These are phyloP conservation scores for Pochonia chlamydosporia DNA, from an alignment of 2,329 filamentous ascomycete genomes.

Conservation along the genomic window DNA sequence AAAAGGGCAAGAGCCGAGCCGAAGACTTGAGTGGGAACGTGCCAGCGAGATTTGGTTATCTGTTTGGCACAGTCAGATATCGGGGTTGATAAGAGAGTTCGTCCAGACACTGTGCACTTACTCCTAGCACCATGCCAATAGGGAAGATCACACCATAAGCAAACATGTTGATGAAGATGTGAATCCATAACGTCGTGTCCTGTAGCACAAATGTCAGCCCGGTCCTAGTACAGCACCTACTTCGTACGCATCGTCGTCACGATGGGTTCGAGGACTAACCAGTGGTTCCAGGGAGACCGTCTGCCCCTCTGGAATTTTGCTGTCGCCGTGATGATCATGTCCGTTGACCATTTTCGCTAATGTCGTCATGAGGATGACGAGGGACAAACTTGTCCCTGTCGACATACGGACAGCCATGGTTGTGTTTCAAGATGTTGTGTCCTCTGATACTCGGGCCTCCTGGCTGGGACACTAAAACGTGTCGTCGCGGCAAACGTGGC, in stretches of 20 bases:
- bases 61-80: slow-evolving; percentile 27
- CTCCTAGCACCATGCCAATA: slow-evolving; percentile 89
- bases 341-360: slow-evolving; percentile 20
- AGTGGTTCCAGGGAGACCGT: slow-evolving; percentile 68
- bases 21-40: slow-evolving; percentile 79
- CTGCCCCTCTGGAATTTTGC: slow-evolving; percentile 61
- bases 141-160: slow-evolving; percentile 92
- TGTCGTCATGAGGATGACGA: slow-evolving; percentile 16
- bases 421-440: slow-evolving; percentile 8
- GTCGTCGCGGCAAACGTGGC: slow-evolving; percentile 2
- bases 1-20: slow-evolving; percentile 71
- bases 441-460: slow-evolving; percentile 4
- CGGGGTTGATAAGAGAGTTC: not conserved
- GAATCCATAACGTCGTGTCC: slow-evolving; percentile 86
- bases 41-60: slow-evolving; percentile 88
- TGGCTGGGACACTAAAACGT: not conserved
- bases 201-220: slow-evolving; percentile 30
- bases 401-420: slow-evolving; percentile 15
- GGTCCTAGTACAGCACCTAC: too few species aligned
- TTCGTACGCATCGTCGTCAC: not conserved
- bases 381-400: slow-evolving; percentile 12
- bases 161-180: slow-evolving; percentile 82
- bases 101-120: slow-evolving; percentile 39
- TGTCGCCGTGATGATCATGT: slow-evolving; percentile 45
- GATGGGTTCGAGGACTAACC: slow-evolving; percentile 37